phyloP scores from a whole-genome alignment of 176 grass and related monocot genomes.

The Aegilops tauschii region DNA sequence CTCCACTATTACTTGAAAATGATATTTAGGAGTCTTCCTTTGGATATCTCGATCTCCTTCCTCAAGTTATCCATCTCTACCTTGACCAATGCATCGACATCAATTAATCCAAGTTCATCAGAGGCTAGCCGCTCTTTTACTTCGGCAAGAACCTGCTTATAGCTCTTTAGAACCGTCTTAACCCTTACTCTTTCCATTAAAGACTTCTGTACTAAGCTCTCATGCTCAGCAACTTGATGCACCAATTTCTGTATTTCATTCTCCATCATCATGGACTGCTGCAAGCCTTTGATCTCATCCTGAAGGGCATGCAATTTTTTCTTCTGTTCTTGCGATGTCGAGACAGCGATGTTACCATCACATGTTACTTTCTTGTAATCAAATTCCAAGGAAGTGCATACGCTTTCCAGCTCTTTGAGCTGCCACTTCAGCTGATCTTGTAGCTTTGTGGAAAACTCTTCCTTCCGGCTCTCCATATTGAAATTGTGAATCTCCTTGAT shows the following conservation, averaged over 20 bases:
- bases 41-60: constrained; percentile 35
- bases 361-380: constrained; percentile 41
- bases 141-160: constrained; percentile 24
- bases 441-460: constrained; percentile 44
- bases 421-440: constrained; percentile 41
- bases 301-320: constrained; percentile 36
- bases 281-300: constrained; percentile 16
- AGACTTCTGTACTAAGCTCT: constrained; percentile 31
- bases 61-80: constrained; percentile 46
- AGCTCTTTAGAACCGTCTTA: constrained; percentile 35
- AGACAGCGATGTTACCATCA: constrained; percentile 35
- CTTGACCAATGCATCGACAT: constrained; percentile 41
- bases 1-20: constrained; percentile 34
- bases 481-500: constrained; percentile 38
- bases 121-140: constrained; percentile 34
- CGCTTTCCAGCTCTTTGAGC: constrained; percentile 45
- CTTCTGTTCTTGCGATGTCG: constrained; percentile 24
- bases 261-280: constrained; percentile 16
- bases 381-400: constrained; percentile 31
- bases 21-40: constrained; percentile 41
- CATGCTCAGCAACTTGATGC: constrained; percentile 26
- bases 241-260: constrained; percentile 39
- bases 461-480: constrained; percentile 34
- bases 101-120: constrained; percentile 24
- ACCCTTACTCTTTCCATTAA: constrained; percentile 42